Evolutionary conservation across 495 filamentous ascomycete genomes (phyloP), one percentile per base, ranked within the genome.

Genomic region (Penicillium odoratum): DNA sequence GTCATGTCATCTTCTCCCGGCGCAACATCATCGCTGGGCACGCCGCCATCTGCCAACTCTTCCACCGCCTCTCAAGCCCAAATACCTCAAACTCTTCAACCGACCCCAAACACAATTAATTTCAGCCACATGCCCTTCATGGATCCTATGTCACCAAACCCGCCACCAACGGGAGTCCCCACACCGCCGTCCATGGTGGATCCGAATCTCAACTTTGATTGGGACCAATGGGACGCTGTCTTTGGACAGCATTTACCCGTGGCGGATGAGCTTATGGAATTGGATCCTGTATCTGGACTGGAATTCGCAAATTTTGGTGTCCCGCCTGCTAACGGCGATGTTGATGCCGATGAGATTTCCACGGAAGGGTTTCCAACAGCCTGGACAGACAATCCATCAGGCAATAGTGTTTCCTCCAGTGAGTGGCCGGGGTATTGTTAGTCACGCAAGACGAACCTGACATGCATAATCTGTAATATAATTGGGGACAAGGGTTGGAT

Each of bases 141-240:
- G 54, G 70, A 74, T 21, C 29, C 66, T 9, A 28, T 54, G 11
- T 68, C 68, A 16, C 67, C 68, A 1, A 63, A 63, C 45, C 40
- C 51, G 3, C 55, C 61, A 0, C 52, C 60, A 18, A 63, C 63
- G 40, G 58, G 55, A 13, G 66, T 68, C 36, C 67, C 75, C 48
- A 77, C 75, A 16, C 76, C 74, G 1, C 74, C 76, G 0, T 77
- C 73, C 6, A 76, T 78, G 75, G 62, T 77, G 18, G 76, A 78
- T 25, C 73, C 76, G 5, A 78, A 77, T 47, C 53, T 78, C 28
- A 70, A 75, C 47, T 80, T 80, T 55, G 77, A 80, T 50, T 80
- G 77, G 77, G 77, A 80, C 49, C 77, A 80, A 62, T 80, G 77
- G 77, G 77, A 80, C 47, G 77, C 77, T 25, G 77, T 80, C 7